Evolutionary conservation across 176 grass and related monocot genomes (phyloP).

Genomic region (Hordeum marinum): DNA sequence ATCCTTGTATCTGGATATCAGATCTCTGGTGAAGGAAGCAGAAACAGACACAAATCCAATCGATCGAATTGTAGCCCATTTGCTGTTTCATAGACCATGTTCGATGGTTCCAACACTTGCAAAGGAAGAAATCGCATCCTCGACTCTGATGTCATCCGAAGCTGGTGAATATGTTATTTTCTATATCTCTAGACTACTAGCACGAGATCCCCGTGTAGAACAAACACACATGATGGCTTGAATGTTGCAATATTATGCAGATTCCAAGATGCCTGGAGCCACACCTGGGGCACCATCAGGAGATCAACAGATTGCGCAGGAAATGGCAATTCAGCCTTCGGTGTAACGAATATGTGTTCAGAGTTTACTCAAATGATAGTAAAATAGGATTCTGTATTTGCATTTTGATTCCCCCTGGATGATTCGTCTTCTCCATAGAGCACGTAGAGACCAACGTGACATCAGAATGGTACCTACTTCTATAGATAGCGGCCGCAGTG

Average conservation of each 20-base stretch:
- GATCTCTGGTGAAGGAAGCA: slow-evolving; percentile 29
- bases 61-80: slow-evolving; percentile 63
- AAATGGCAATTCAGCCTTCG: slow-evolving; percentile 28
- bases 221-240: slow-evolving; percentile 4
- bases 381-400: not conserved
- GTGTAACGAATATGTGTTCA: slow-evolving; percentile 33
- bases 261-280: slow-evolving; percentile 25
- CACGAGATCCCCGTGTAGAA: not conserved
- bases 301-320: slow-evolving; percentile 16
- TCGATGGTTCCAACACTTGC: slow-evolving; percentile 25
- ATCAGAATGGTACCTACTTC: not conserved
- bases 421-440: not conserved
- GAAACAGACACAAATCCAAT: slow-evolving; percentile 77
- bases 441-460: not conserved
- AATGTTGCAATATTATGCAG: slow-evolving; percentile 16
- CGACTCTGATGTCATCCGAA: slow-evolving; percentile 17
- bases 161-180: slow-evolving; percentile 31
- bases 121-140: slow-evolving; percentile 47
- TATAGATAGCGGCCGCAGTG: not conserved
- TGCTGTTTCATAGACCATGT: slow-evolving; percentile 54
- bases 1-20: slow-evolving; percentile 15
- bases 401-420: slow-evolving; percentile 11
- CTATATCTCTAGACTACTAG: not conserved
- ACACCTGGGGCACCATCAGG: not conserved
- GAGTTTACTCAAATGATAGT: not conserved